These are phyloP conservation scores for Erodium trifolium DNA, from an alignment of 441 rosid genomes.

Conservation along the genomic window DNA sequence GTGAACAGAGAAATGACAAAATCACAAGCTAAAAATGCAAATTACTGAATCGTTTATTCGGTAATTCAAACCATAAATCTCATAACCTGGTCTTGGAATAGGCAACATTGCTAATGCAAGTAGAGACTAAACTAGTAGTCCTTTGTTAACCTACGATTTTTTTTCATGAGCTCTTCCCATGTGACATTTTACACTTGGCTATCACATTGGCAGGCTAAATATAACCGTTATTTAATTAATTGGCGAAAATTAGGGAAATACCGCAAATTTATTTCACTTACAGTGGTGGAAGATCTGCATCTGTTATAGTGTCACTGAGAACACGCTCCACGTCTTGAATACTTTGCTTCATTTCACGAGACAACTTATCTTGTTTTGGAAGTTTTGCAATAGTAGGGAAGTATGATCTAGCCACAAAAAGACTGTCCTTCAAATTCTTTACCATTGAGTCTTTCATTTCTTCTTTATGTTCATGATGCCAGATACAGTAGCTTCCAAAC, in stretches of 20 bases:
- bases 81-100: neutral
- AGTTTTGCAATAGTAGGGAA: slow-evolving; percentile 88
- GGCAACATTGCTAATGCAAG: neutral
- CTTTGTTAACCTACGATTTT: neutral
- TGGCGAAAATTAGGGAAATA: neutral
- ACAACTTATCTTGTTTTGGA: slow-evolving; percentile 56
- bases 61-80: neutral
- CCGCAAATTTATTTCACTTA: slow-evolving; percentile 39
- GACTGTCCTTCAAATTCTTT: slow-evolving; percentile 77
- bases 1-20: neutral
- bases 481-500: slow-evolving; percentile 88
- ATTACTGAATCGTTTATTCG: neutral
- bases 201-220: neutral
- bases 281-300: slow-evolving; percentile 72
- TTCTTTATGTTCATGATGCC: slow-evolving; percentile 74
- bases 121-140: neutral
- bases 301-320: slow-evolving; percentile 72
- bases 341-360: slow-evolving; percentile 70
- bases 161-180: neutral
- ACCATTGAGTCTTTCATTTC: slow-evolving; percentile 67
- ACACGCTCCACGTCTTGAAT: slow-evolving; percentile 89
- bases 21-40: neutral
- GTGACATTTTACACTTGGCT: neutral
- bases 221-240: neutral
- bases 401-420: slow-evolving; percentile 91